phyloP scores from a whole-genome alignment of 805 yeast genomes.

The Candida pseudofarinosa region DNA sequence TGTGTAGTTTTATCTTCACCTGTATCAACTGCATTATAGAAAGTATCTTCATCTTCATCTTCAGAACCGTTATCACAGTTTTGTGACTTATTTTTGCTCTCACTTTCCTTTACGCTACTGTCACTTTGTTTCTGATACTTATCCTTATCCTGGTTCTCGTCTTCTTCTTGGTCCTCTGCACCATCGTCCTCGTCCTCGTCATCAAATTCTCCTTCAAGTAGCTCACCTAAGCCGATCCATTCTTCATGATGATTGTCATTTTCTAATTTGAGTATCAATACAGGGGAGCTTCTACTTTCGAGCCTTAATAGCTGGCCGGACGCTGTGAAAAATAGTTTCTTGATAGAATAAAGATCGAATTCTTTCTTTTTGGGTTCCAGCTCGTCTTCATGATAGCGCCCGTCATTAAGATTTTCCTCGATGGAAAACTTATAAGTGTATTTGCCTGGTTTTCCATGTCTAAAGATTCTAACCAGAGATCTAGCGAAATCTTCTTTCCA shows the following conservation, averaged over 20 bases:
- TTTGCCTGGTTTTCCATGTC: slow-evolving; percentile 9
- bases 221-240: slow-evolving; percentile 53
- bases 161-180: slow-evolving; percentile 22
- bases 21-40: slow-evolving; percentile 14
- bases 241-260: slow-evolving; percentile 19
- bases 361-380: slow-evolving; percentile 32
- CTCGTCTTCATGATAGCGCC: slow-evolving; percentile 57
- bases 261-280: slow-evolving; percentile 53
- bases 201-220: slow-evolving; percentile 14
- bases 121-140: no score
- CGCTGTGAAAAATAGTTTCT: slow-evolving; percentile 61
- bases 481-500: slow-evolving; percentile 76
- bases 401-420: slow-evolving; percentile 62
- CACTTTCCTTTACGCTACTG: slow-evolving; percentile 1
- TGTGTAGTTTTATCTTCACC: slow-evolving; percentile 5
- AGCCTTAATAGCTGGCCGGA: slow-evolving; percentile 62
- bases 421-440: slow-evolving; percentile 46
- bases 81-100: background rate
- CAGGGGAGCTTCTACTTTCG: slow-evolving; percentile 62
- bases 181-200: slow-evolving; percentile 23
- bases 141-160: slow-evolving; percentile 16
- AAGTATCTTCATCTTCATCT: slow-evolving; percentile 7
- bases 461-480: slow-evolving; percentile 40
- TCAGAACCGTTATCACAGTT: slow-evolving; percentile 9
- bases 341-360: slow-evolving; percentile 39